phyloP scores from a whole-genome alignment of 2,329 filamentous ascomycete genomes.

The Metarhizium album region DNA sequence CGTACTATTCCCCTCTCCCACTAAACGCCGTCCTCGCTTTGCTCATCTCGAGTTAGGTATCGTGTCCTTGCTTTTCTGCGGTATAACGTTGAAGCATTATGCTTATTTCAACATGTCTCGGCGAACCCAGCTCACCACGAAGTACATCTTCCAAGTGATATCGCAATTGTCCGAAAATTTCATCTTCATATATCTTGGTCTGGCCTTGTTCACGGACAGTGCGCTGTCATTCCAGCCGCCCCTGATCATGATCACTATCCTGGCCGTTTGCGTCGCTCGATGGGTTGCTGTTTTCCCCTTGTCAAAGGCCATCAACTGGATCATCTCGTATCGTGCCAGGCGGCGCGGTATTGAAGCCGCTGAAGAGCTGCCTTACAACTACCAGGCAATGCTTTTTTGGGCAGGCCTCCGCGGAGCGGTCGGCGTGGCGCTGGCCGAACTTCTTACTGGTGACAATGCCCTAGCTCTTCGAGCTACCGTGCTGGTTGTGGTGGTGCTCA shows the following conservation, averaged over 20 bases:
- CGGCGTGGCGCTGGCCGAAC: conserved; percentile 85
- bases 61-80: conserved; percentile 92
- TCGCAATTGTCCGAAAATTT: conserved; percentile 97
- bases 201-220: conserved; percentile 88
- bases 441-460: conserved; percentile 71
- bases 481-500: conserved; percentile 92
- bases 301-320: conserved; percentile 81
- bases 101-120: conserved; percentile 99
- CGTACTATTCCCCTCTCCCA: conserved; percentile 18
- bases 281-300: conserved; percentile 94
- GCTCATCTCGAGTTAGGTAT: conserved; percentile 53
- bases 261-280: conserved; percentile 83
- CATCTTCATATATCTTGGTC: conserved; percentile 96
- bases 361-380: conserved; percentile 87
- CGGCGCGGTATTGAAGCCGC: conserved; percentile 62
- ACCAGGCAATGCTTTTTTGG: conserved; percentile 99
- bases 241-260: conserved; percentile 84
- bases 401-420: conserved; percentile 91
- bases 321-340: conserved; percentile 75
- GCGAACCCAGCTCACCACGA: conserved; percentile 91
- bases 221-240: conserved; percentile 85
- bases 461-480: conserved; percentile 85
- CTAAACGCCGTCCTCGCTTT: background rate
- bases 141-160: conserved; percentile 91
- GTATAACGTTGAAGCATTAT: conserved; percentile 97